phyloP scores from a whole-genome alignment of 1,139 yeast genomes.

The Protomyces gravidus region DNA sequence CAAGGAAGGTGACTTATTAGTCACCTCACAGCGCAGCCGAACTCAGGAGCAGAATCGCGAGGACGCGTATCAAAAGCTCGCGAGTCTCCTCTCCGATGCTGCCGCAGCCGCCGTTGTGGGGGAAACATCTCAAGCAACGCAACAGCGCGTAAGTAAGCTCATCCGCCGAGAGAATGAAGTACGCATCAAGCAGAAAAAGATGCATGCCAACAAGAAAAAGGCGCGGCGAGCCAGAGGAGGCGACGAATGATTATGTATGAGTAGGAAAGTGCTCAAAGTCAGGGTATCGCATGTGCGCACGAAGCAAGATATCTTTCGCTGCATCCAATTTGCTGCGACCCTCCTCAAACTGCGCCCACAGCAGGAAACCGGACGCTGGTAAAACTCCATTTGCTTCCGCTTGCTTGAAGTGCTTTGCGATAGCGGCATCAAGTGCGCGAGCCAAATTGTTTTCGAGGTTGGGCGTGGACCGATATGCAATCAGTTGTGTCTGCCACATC shows the following conservation, averaged over 20 bases:
- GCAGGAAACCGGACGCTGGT: neutral
- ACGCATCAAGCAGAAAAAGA: conserved; percentile 14
- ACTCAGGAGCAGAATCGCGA: conserved; percentile 23
- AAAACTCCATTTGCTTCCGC: neutral
- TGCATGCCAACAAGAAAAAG: conserved; percentile 15
- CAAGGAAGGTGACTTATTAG: conserved; percentile 17
- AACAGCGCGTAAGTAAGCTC: conserved; percentile 7
- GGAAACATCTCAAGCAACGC: conserved; percentile 10
- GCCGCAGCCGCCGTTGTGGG: conserved; percentile 14
- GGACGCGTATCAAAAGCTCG: conserved; percentile 15
- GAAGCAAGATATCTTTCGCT: neutral
- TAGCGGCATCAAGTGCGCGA: conserved; percentile 3
- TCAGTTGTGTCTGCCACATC: conserved; percentile 7
- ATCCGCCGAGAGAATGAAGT: conserved; percentile 7
- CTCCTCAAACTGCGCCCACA: conserved; percentile 13
- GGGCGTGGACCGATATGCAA: conserved; percentile 5
- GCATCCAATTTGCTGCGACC: neutral
- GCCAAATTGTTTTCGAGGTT: conserved; percentile 9
- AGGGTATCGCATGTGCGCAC: neutral
- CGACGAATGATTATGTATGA: conserved; percentile 3
- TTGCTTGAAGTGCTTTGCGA: conserved; percentile 4
- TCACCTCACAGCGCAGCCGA: conserved; percentile 13
- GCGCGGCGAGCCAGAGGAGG: conserved; percentile 18
- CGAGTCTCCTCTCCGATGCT: conserved; percentile 10
- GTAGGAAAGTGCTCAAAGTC: conserved; percentile 13